Percentiles rank a stretch among this genome's conserved stretches.
phyloP scores from a whole-genome alignment of 352 stramenopile genomes.

The Phytopythium boreale region DNA sequence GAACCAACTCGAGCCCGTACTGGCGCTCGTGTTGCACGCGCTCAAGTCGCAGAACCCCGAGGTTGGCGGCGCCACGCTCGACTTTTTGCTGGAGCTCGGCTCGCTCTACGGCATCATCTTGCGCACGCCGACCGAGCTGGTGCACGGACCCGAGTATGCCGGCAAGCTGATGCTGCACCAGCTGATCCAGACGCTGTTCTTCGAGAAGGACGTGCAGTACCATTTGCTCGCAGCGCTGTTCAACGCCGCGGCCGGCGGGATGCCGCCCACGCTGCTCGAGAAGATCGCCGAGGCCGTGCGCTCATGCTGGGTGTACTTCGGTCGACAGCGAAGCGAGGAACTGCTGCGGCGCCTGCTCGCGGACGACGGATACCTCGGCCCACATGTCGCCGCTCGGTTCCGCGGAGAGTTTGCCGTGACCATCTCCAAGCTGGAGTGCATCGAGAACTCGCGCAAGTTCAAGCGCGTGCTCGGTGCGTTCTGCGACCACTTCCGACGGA shows the following conservation, averaged over 20 bases:
- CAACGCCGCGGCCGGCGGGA: slow-evolving; percentile 50
- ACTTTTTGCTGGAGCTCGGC: slow-evolving; percentile 62
- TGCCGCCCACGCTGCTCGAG: slow-evolving; percentile 59
- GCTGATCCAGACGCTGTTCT: slow-evolving; percentile 70
- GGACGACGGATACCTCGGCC: slow-evolving; percentile 60
- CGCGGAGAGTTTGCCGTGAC: slow-evolving; percentile 54
- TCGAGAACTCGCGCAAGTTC: slow-evolving; percentile 80
- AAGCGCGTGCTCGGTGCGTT: slow-evolving; percentile 71
- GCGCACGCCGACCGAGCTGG: slow-evolving; percentile 45
- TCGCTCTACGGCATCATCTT: slow-evolving; percentile 73
- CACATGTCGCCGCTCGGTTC: slow-evolving; percentile 48
- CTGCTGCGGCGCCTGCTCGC: slow-evolving; percentile 51
- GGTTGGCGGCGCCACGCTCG: slow-evolving; percentile 46
- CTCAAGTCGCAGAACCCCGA: slow-evolving; percentile 70
- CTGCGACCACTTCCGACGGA: slow-evolving; percentile 77
- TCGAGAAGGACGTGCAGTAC: slow-evolving; percentile 78
- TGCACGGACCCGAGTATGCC: slow-evolving; percentile 43
- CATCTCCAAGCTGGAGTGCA: slow-evolving; percentile 57
- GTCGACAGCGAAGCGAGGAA: slow-evolving; percentile 56
- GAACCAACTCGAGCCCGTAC: slow-evolving; percentile 60
- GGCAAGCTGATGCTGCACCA: slow-evolving; percentile 58
- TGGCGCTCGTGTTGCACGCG: slow-evolving; percentile 54
- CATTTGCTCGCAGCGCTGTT: slow-evolving; percentile 65
- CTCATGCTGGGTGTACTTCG: slow-evolving; percentile 75
- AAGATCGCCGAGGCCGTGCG: slow-evolving; percentile 69